phyloP scores from a whole-genome alignment of 768 basidiomycete species.

The Xerocomellus amylosporus region DNA sequence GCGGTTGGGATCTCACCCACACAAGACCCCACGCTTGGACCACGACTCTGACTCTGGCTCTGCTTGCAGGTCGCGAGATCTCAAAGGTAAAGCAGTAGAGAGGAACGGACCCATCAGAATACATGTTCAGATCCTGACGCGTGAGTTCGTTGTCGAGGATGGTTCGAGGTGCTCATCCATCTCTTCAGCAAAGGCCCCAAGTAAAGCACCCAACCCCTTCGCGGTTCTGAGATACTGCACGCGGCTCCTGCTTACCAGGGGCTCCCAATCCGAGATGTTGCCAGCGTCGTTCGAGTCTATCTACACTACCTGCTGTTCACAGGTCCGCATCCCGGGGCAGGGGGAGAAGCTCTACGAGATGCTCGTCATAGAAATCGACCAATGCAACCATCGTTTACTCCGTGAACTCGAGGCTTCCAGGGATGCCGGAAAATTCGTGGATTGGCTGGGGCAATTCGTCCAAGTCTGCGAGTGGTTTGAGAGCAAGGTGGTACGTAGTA shows the following conservation, averaged over 20 bases:
- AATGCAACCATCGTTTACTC: conserved; percentile 43
- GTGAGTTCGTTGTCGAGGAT: conserved; percentile 25
- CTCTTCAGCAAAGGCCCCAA: conserved; percentile 9
- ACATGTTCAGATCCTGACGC: conserved; percentile 42
- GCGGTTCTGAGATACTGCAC: conserved; percentile 37
- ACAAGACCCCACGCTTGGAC: conserved; percentile 66
- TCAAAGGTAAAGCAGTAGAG: conserved; percentile 24
- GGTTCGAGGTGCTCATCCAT: neutral
- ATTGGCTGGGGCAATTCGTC: conserved; percentile 62
- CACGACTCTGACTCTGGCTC: conserved; percentile 67
- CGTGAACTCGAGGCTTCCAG: conserved; percentile 33
- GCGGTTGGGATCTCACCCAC: conserved; percentile 56
- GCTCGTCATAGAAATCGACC: conserved; percentile 60
- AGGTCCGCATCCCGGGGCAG: conserved; percentile 50
- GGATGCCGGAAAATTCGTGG: conserved; percentile 30
- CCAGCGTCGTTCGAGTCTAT: conserved; percentile 55
- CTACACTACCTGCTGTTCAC: conserved; percentile 53
- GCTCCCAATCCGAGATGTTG: conserved; percentile 30
- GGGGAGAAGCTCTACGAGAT: conserved; percentile 59
- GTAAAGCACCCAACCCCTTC: conserved; percentile 21
- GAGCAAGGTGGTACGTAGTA: conserved; percentile 57
- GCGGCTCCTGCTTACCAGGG: conserved; percentile 40
- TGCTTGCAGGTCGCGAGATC: conserved; percentile 52
- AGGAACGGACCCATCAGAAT: conserved; percentile 44
- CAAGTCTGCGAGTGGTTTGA: conserved; percentile 62